These are phyloP conservation scores for Massarina eburnea DNA, from an alignment of 2,329 filamentous ascomycete genomes.

Conservation along the genomic window DNA sequence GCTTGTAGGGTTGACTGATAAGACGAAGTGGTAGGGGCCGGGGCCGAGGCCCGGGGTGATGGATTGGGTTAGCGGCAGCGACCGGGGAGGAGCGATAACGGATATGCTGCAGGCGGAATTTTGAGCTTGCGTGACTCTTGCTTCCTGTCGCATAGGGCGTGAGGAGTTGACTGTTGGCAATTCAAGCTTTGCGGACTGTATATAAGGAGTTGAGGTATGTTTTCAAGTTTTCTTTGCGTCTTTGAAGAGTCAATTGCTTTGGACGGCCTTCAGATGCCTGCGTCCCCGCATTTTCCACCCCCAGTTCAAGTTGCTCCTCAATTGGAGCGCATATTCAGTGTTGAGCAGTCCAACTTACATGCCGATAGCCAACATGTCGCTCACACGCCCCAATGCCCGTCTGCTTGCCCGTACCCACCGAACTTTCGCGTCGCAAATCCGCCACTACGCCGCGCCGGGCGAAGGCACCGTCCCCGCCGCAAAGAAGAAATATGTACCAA, in stretches of 20 bases:
- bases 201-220: slow-evolving; percentile 11
- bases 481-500: slow-evolving; percentile 90
- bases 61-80: neutral
- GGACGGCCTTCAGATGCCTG: too few relatives aligned
- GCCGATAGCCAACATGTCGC: slow-evolving; percentile 26
- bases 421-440: slow-evolving; percentile 42
- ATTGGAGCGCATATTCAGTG: neutral
- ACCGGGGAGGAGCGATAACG: slow-evolving; percentile 1
- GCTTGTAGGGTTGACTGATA: neutral
- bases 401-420: slow-evolving; percentile 27
- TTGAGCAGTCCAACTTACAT: neutral
- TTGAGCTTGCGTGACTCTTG: slow-evolving; percentile 2
- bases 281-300: too few relatives aligned
- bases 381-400: slow-evolving; percentile 32
- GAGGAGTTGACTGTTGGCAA: slow-evolving; percentile 19
- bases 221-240: neutral
- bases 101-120: neutral
- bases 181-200: slow-evolving; percentile 2
- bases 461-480: slow-evolving; percentile 67
- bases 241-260: neutral
- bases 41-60: neutral
- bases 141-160: slow-evolving; percentile 10
- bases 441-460: slow-evolving; percentile 62
- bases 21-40: neutral
- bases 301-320: too few relatives aligned